A percentile compares a stretch with the other conserved stretches of the same genome.
phyloP scores from a whole-genome alignment of 345 rosid genomes.

The Rhodamnia argentea region DNA sequence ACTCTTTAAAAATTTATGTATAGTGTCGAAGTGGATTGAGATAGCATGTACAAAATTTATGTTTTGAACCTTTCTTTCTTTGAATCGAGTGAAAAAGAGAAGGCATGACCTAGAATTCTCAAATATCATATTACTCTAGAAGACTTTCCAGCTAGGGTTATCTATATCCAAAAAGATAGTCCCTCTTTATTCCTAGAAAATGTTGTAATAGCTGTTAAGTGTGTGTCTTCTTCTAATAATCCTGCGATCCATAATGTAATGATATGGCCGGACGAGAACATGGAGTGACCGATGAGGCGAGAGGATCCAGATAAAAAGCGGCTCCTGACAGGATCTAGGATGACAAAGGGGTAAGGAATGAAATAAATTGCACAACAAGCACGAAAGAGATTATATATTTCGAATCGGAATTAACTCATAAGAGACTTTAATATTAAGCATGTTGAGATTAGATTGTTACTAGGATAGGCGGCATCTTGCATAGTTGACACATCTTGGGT shows the following conservation, averaged over 20 bases:
- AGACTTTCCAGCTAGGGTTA: not conserved
- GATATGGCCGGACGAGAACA: accelerated
- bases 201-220: not conserved
- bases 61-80: not conserved
- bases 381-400: not conserved
- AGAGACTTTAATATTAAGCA: not conserved
- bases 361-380: accelerated
- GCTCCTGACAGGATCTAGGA: accelerated
- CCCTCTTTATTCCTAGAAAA: not conserved
- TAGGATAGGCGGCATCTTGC: not conserved
- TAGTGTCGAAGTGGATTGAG: not conserved
- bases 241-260: not conserved
- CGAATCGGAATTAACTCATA: not conserved
- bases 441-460: accelerated
- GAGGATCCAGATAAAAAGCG: accelerated
- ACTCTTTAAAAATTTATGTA: not conserved
- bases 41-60: not conserved
- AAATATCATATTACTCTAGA: not conserved
- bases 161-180: not conserved
- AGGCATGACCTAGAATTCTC: not conserved
- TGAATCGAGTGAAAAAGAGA: not conserved
- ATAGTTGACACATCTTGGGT: not conserved
- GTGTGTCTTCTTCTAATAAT: accelerated
- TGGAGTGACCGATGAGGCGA: not conserved
- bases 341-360: accelerated